phyloP scores from a whole-genome alignment of 345 rosid species.

The Alliaria petiolata region DNA sequence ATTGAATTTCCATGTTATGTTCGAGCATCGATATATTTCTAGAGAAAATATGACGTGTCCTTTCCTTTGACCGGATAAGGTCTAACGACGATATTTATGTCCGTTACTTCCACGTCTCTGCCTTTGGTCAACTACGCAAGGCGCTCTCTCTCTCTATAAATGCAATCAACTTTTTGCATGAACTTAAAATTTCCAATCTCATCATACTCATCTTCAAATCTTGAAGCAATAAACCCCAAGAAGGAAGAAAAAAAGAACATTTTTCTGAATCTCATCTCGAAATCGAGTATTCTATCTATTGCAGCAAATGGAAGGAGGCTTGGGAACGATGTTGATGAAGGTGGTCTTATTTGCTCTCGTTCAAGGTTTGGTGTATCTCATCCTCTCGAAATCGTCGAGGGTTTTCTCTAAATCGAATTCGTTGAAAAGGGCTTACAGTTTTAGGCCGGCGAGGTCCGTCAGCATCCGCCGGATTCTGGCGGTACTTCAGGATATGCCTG shows the following conservation, averaged over 20 bases:
- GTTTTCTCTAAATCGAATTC: constrained; percentile 46
- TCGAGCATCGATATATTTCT: not conserved
- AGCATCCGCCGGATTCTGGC: constrained; percentile 54
- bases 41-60: not conserved
- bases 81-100: not conserved
- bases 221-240: not conserved
- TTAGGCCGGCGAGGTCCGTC: constrained; percentile 47
- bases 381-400: constrained; percentile 53
- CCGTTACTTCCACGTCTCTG: constrained; percentile 28
- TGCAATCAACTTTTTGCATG: not conserved
- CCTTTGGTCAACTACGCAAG: constrained; percentile 23
- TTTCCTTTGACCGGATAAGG: constrained; percentile 20
- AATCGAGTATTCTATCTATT: not conserved
- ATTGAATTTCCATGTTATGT: constrained; percentile 5
- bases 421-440: constrained; percentile 35
- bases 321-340: constrained; percentile 45
- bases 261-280: constrained; percentile 1
- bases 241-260: not conserved
- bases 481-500: constrained; percentile 41
- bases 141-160: constrained; percentile 12
- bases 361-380: constrained; percentile 60
- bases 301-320: constrained; percentile 34
- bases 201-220: constrained; percentile 1
- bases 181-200: not conserved
- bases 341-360: constrained; percentile 41